Conservation (phyloP, 129 eudicot genomes). For the Solidago caesia region DNA sequence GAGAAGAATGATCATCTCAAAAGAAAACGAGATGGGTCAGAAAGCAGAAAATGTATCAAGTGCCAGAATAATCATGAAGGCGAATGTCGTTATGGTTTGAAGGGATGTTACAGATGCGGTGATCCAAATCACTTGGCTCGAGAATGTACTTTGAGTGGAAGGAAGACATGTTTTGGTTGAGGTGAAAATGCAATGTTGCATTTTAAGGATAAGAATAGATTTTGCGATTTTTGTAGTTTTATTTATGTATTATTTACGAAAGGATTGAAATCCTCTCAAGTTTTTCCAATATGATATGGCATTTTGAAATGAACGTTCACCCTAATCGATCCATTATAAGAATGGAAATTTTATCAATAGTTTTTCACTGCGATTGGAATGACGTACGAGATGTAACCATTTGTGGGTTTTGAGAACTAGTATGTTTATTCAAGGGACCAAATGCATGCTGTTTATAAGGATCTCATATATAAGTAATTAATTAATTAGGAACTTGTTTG, state of each 20-base stretch:
- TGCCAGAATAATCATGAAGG: neutral
- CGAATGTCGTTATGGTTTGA: neutral
- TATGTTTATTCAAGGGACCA: too few species aligned
- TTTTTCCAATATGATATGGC: too few species aligned
- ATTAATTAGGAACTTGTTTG: too few species aligned
- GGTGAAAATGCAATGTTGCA: neutral
- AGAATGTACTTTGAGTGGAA: neutral
- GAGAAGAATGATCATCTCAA: neutral
- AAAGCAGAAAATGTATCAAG: neutral
- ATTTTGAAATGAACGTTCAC: too few species aligned
- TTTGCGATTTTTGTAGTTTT: neutral
- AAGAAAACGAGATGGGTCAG: constrained; percentile 9
- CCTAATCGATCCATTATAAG: too few species aligned
- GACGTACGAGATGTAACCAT: neutral
- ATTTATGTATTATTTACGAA: neutral
- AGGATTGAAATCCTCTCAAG: neutral
- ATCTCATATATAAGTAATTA: too few species aligned
- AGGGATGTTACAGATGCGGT: constrained; percentile 3
- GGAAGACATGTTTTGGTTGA: neutral
- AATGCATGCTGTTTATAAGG: too few species aligned
- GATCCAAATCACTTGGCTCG: neutral
- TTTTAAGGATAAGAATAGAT: neutral
- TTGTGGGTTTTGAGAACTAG: too few species aligned
- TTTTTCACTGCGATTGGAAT: neutral
- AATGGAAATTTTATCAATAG: neutral